phyloP scores from a whole-genome alignment of 2,329 filamentous ascomycete species.

The Trichoderma harzianum region DNA sequence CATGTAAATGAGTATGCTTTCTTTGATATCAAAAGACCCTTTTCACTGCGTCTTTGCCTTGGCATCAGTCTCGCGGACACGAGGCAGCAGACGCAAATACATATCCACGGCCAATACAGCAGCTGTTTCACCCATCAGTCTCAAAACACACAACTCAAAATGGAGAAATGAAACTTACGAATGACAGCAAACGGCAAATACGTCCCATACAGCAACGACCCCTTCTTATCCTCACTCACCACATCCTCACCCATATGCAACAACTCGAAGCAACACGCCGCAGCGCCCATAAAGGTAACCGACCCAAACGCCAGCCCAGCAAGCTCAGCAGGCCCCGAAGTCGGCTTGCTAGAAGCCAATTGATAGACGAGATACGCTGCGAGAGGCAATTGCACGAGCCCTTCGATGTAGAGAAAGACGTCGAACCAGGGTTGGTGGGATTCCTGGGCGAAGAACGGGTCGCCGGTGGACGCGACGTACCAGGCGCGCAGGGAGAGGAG shows the following conservation, averaged over 20 bases:
- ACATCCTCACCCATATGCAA: conserved; percentile 46
- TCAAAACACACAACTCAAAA: background rate
- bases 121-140: conserved; percentile 35
- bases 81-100: conserved; percentile 48
- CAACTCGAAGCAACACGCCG: conserved; percentile 50
- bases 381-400: conserved; percentile 49
- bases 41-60: conserved; percentile 38
- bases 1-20: background rate
- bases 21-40: background rate
- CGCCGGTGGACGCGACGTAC: conserved; percentile 49
- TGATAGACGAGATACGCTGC: conserved; percentile 45
- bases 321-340: conserved; percentile 44
- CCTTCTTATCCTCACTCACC: conserved; percentile 44
- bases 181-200: conserved; percentile 52
- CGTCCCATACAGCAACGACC: conserved; percentile 44
- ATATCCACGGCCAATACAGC: conserved; percentile 51
- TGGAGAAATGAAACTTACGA: conserved; percentile 45
- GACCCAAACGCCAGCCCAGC: conserved; percentile 50
- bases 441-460: conserved; percentile 48
- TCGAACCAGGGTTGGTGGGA: conserved; percentile 47
- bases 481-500: conserved; percentile 43
- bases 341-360: conserved; percentile 35
- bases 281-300: conserved; percentile 50
- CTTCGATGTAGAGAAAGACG: conserved; percentile 49
- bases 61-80: conserved; percentile 33